Conservation (phyloP, 2,329 filamentous ascomycete species). For the Arachnomyces sp. region DNA sequence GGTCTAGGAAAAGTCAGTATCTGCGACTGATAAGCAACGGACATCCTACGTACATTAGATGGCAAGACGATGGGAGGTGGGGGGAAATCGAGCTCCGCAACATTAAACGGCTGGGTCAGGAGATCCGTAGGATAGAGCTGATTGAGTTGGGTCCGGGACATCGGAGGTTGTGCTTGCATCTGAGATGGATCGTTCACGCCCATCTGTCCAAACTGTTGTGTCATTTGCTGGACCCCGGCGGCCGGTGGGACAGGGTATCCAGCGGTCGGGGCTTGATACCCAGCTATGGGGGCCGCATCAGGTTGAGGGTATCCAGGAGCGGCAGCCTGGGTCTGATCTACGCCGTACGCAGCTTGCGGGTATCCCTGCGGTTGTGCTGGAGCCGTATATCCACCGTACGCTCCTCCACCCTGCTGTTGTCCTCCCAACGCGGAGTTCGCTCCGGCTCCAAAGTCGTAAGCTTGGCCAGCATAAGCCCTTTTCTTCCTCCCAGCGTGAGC, state of each 20-base stretch:
- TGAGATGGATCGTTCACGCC: conserved; percentile 55
- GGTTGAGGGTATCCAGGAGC: conserved; percentile 17
- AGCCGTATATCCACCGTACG: conserved; percentile 55
- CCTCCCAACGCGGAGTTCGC: conserved; percentile 62
- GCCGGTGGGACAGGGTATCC: conserved; percentile 55
- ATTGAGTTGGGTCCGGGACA: conserved; percentile 56
- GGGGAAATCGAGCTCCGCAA: conserved; percentile 81
- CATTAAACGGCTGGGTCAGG: conserved; percentile 86
- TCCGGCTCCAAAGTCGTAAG: conserved; percentile 84
- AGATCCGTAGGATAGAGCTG: conserved; percentile 89
- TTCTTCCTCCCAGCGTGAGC: conserved; percentile 58
- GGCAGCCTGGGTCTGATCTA: conserved; percentile 33
- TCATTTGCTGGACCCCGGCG: conserved; percentile 62
- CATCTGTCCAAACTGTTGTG: conserved; percentile 75
- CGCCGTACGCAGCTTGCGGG: conserved; percentile 37
- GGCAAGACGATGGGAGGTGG: conserved; percentile 87
- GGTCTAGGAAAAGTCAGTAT: conserved; percentile 52
- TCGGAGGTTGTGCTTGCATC: conserved; percentile 41
- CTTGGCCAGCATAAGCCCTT: conserved; percentile 86
- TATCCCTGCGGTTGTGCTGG: conserved; percentile 43
- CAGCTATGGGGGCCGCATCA: conserved; percentile 40
- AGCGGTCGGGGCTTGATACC: conserved; percentile 61
- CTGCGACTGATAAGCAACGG: conserved; percentile 1
- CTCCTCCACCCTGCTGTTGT: conserved; percentile 46
- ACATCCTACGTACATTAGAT: conserved; percentile 64